phyloP scores from a whole-genome alignment of 345 rosid genomes.

The Cochlearia excelsa region DNA sequence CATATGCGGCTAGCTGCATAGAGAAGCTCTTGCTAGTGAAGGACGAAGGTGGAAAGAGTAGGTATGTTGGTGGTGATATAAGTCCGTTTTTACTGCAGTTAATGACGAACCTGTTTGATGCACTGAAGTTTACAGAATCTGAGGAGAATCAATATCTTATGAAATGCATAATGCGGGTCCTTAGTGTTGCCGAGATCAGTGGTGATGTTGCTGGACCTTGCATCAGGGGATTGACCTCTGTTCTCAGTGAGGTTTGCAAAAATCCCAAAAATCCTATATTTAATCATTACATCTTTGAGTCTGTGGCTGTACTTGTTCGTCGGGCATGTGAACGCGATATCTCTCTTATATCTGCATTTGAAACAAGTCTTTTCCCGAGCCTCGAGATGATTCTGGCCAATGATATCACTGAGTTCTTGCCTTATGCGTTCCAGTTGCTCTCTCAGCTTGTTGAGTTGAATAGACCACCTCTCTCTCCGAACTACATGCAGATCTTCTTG shows the following conservation, averaged over 20 bases:
- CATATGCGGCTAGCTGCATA: constrained; percentile 93
- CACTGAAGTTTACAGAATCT: constrained; percentile 76
- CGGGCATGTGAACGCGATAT: constrained; percentile 79
- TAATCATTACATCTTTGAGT: constrained; percentile 93
- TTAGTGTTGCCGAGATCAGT: constrained; percentile 78
- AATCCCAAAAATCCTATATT: constrained; percentile 92
- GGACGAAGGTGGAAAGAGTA: constrained; percentile 80
- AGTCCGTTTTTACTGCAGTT: constrained; percentile 50
- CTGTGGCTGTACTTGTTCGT: constrained; percentile 91
- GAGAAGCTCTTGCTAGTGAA: constrained; percentile 90
- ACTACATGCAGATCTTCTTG: constrained; percentile 77
- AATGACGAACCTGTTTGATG: constrained; percentile 76
- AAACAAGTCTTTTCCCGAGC: constrained; percentile 74
- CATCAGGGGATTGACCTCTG: constrained; percentile 65
- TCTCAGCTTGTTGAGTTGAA: constrained; percentile 93
- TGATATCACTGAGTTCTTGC: constrained; percentile 90
- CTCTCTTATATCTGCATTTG: constrained; percentile 71
- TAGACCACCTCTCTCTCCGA: constrained; percentile 74
- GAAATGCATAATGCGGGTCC: constrained; percentile 96
- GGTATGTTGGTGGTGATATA: constrained; percentile 64
- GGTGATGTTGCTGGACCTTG: constrained; percentile 77
- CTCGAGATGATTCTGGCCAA: constrained; percentile 69
- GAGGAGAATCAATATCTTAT: constrained; percentile 94
- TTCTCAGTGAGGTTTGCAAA: constrained; percentile 78
- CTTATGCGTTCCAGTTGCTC: constrained; percentile 93